Base-by-base conservation (phyloP, 2,329 filamentous ascomycete species). In the Aureobasidium lini region DNA sequence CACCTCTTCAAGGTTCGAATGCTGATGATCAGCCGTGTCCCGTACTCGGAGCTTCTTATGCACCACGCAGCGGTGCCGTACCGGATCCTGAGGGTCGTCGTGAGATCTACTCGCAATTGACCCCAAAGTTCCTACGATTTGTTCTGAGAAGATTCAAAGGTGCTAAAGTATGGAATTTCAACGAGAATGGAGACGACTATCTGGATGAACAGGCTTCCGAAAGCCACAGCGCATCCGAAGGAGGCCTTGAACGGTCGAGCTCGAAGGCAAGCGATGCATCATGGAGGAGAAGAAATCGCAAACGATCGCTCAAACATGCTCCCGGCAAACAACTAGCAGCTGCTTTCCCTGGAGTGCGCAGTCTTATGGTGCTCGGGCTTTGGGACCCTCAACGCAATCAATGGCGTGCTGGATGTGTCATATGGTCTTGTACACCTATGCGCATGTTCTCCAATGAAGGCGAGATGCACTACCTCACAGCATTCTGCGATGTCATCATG, bases 341-440 rank as follows among this genome's bases (percentile, higher is more conserved):
- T 43, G 60, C 60, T 9, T 79, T 81, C 47, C 76, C 76, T 1
- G 67, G 67, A 34, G 74, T 74, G 1, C 70, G 72, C 1, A 77
- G 78, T 46, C 69, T 82, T 1, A 71, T 79, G 4, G 77, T 82
- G 37, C 69, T 80, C 2, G 79, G 79, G 0, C 66, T 82, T 6
- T 82, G 78, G 78, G 79, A 82, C 64, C 72, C 75, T 11, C 74
- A 73, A 8, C 59, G 67, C 13, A 65, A 66, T 11, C 63, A 67
- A 4, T 71, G 69, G 69, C 68, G 36, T 69, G 79, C 63, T 76
- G 78, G 76, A 71, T 76, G 62, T n/a, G 57, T 77, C 31, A 71
- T 75, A 6, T 78, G 76, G 58, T 78, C 79, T 29, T 77, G 78
- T 48, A 77, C 72, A 6, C 66, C 74, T 8, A 69, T 75, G 6